These are phyloP conservation scores for Neurospora hispaniola DNA, from an alignment of 495 filamentous ascomycete species.

Conservation along the genomic window DNA sequence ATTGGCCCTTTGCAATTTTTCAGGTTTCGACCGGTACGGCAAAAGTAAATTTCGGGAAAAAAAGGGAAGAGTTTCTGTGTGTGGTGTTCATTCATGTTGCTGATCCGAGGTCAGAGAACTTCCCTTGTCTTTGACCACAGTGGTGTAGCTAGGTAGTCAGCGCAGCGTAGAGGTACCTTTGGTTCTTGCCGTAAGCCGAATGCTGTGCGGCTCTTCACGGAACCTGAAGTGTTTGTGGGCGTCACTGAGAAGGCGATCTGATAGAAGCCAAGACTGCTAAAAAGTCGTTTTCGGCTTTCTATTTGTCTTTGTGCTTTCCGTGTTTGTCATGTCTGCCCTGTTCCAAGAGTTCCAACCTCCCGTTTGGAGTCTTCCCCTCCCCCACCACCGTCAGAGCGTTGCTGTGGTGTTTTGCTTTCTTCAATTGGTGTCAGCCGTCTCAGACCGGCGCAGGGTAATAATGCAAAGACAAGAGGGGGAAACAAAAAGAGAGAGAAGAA, in stretches of 20 bases:
- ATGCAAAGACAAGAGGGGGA: not conserved
- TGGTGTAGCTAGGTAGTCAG: not conserved
- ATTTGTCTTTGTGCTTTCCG: not conserved
- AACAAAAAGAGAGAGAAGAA: too few relatives aligned
- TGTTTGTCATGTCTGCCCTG: not conserved
- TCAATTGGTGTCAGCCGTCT: not conserved
- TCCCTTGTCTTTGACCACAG: not conserved
- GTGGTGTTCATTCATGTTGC: not conserved
- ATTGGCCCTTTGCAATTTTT: not conserved
- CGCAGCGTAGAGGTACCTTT: too few relatives aligned
- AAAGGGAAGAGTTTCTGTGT: not conserved
- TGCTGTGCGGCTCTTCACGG: not conserved
- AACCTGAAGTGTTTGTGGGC: not conserved
- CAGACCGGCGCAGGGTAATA: not conserved
- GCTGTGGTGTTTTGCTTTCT: not conserved
- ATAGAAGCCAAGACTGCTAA: not conserved
- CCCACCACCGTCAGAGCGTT: not conserved
- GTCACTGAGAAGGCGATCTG: not conserved
- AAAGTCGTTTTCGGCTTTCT: not conserved
- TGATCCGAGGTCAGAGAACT: not conserved
- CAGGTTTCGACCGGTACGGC: not conserved
- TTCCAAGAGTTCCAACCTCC: not conserved
- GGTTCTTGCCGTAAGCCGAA: not conserved
- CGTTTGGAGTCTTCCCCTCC: not conserved
- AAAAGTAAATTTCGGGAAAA: not conserved